phyloP scores from a whole-genome alignment of 371 early-diverging fungal genomes.

The Syncephalis fuscata region DNA sequence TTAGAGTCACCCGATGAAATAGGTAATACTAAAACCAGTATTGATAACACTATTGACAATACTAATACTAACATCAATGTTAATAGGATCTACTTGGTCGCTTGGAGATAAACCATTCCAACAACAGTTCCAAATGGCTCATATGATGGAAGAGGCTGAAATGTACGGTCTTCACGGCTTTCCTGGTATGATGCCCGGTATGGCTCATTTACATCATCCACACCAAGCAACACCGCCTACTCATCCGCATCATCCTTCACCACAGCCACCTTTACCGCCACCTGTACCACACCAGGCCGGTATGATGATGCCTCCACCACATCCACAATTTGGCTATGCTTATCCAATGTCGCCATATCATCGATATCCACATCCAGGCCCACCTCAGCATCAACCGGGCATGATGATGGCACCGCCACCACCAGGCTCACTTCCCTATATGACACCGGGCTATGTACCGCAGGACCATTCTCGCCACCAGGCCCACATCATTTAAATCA shows the following conservation, averaged over 20 bases:
- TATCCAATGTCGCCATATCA: too few relatives aligned
- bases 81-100: conserved; percentile 8
- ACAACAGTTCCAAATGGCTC: conserved; percentile 7
- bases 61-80: neutral
- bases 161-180: conserved; percentile 1
- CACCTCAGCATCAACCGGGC: conserved; percentile 4
- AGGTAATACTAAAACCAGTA: neutral
- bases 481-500: neutral
- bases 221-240: conserved; percentile 4
- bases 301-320: too few relatives aligned
- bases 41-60: neutral
- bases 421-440: neutral
- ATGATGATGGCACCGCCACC: conserved; percentile 1
- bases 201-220: conserved; percentile 1
- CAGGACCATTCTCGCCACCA: neutral
- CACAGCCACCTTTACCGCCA: too few relatives aligned
- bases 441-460: neutral
- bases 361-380: neutral
- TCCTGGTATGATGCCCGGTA: conserved; percentile 3
- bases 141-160: conserved; percentile 5
- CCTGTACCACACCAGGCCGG: too few relatives aligned
- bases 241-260: conserved; percentile 1
- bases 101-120: conserved; percentile 7
- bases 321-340: too few relatives aligned
- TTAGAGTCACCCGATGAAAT: neutral